Base-by-base conservation (phyloP, 169 alveolate species). In the Eimeria necatrix region DNA sequence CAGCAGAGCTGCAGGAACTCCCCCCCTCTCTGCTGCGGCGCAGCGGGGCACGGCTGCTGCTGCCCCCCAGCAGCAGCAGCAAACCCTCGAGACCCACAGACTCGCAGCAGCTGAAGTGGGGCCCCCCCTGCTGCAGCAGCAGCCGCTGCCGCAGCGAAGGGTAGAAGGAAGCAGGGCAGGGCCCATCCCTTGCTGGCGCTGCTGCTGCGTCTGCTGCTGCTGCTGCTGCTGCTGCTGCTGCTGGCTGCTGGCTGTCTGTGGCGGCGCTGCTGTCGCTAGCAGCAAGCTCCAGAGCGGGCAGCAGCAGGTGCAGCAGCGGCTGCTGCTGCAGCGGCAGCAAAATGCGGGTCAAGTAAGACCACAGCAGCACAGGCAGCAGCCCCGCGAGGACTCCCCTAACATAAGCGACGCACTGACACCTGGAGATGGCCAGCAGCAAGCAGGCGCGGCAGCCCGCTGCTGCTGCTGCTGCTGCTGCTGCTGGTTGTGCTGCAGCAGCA, bases 391-490 rank as follows among this genome's bases (percentile, higher is more conserved):
- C 71, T 22, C 89, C 74, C 7, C 94, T 74, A 51, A 90, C 60
- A 32, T 90, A 90, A 3, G 59, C 89, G 49, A 90, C 88, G 46
- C 88, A 90, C 46, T 90, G 86, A 4, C 89, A 61, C 20, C 94
- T 59, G 24, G 68, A 32, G 22, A 74, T 22, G 5, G 70, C 51
- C 41, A 60, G 14, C 71, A 71, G 56, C 4, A 20, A 24, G 32
- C 94, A 90, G 60, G 41, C 12, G 14, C 2, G 70, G 18, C 9
- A 59, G 70, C n/a, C 70, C 16, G 70, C 70, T 16, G 70, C 70
- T 16, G 70, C 12, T 2, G 70, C 70, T n/a, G n/a, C 9, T 2
- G 70, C 70, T n/a, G n/a, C 9, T 16, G 70, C 70, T 16, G 41
- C 41, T 32, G 41, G 0, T 32, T 32, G 41, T 32, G 3, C 41